These are phyloP conservation scores for Paramyrothecium sp. DNA, from an alignment of 2,329 filamentous ascomycete species.

Conservation along the genomic window DNA sequence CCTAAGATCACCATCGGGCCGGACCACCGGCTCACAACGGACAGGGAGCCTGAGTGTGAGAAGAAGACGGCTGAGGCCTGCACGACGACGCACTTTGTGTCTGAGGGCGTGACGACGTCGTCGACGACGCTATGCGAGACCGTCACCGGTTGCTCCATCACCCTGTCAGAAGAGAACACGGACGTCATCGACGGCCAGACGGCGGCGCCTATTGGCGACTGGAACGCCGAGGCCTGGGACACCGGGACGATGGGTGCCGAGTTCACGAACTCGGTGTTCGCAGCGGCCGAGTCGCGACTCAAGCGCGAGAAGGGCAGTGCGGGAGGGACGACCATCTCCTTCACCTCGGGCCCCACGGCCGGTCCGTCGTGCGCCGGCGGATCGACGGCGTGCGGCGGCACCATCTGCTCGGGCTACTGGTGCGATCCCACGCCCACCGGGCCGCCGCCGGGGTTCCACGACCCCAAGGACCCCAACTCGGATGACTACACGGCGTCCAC, in stretches of 20 bases:
- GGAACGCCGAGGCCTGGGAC: slow-evolving; percentile 3
- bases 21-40: slow-evolving; percentile 7
- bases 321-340: slow-evolving; percentile 1
- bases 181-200: slow-evolving; percentile 8
- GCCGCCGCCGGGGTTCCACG: slow-evolving; percentile 12
- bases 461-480: slow-evolving; percentile 16
- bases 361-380: slow-evolving; percentile 11
- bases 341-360: slow-evolving; percentile 6
- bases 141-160: slow-evolving; percentile 11
- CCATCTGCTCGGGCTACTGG: slow-evolving; percentile 17
- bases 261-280: slow-evolving; percentile 8
- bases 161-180: slow-evolving; percentile 7
- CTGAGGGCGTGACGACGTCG: slow-evolving; percentile 5
- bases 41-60: slow-evolving; percentile 8
- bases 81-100: slow-evolving; percentile 5
- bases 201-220: slow-evolving; percentile 7
- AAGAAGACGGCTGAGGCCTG: slow-evolving; percentile 9
- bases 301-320: neutral
- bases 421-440: slow-evolving; percentile 13
- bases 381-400: slow-evolving; percentile 14
- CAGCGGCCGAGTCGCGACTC: neutral
- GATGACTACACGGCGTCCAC: neutral
- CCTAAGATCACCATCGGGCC: slow-evolving; percentile 12
- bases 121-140: slow-evolving; percentile 11
- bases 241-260: neutral